These are phyloP conservation scores for Xylariaceae sp. DNA, from an alignment of 2,329 filamentous ascomycete genomes.

Conservation along the genomic window DNA sequence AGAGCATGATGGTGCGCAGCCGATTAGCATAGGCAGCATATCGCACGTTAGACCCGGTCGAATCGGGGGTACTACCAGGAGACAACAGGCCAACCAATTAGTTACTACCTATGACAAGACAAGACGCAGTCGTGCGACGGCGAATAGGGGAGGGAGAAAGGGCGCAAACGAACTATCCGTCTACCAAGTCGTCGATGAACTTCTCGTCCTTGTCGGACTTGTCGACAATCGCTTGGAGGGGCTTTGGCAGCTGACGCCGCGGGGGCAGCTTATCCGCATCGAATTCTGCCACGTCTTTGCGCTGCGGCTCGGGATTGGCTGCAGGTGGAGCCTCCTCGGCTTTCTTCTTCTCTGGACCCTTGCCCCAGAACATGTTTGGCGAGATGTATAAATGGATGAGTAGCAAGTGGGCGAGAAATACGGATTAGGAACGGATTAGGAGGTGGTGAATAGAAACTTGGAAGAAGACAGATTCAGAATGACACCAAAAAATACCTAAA, in stretches of 20 bases:
- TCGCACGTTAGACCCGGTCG: slow-evolving; percentile 77
- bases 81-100: slow-evolving; percentile 3
- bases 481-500: too few species aligned
- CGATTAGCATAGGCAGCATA: slow-evolving; percentile 91
- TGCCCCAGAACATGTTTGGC: slow-evolving; percentile 30
- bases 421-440: too few species aligned
- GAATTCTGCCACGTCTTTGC: slow-evolving; percentile 34
- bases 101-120: background rate
- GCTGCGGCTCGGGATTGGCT: slow-evolving; percentile 26
- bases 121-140: background rate
- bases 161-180: slow-evolving; percentile 62
- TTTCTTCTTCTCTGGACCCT: slow-evolving; percentile 31
- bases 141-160: background rate
- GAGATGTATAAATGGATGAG: background rate
- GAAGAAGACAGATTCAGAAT: background rate
- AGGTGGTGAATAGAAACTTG: background rate
- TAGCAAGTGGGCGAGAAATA: background rate
- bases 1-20: slow-evolving; percentile 78
- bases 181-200: slow-evolving; percentile 70
- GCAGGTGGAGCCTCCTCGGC: slow-evolving; percentile 25
- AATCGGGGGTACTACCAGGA: slow-evolving; percentile 60
- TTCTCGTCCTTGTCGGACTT: slow-evolving; percentile 60
- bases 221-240: slow-evolving; percentile 55
- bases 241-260: slow-evolving; percentile 47
- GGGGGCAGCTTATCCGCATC: slow-evolving; percentile 45